These are phyloP conservation scores for Trypanosoma caninum DNA, from an alignment of 208 protist species.

Conservation along the genomic window DNA sequence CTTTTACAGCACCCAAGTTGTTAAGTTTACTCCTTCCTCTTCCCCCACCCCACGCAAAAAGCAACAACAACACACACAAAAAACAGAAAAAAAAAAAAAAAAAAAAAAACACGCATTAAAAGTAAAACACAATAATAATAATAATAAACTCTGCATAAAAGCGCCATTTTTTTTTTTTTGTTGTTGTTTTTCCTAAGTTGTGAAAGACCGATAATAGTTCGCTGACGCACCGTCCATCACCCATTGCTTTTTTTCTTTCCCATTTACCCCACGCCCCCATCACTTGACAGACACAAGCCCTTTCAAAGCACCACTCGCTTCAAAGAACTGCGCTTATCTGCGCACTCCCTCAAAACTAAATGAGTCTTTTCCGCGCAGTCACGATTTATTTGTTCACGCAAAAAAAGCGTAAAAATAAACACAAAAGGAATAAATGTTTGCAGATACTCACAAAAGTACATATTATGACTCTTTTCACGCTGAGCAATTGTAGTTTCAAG, in stretches of 20 bases:
- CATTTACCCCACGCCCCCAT: not conserved
- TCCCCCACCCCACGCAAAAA: not conserved
- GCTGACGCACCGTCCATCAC: not conserved
- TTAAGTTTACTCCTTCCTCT: not conserved
- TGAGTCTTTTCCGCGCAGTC: constrained; percentile 38
- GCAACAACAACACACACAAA: not conserved
- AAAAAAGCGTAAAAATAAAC: constrained; percentile 34
- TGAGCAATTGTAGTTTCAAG: constrained; percentile 7
- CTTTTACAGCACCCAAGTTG: too few relatives aligned
- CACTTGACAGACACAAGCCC: not conserved
- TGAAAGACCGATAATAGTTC: not conserved
- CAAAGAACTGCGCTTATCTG: constrained; percentile 30
- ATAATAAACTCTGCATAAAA: not conserved
- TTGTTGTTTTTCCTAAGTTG: not conserved
- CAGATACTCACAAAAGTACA: constrained; percentile 39
- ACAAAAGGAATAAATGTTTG: constrained; percentile 49
- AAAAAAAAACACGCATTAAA: not conserved
- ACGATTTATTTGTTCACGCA: constrained; percentile 46
- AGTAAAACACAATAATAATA: not conserved
- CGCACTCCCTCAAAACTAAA: constrained; percentile 34
- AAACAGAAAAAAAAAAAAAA: not conserved
- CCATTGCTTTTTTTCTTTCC: not conserved
- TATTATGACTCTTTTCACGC: constrained; percentile 16
- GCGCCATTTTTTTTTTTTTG: not conserved
- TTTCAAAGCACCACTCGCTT: constrained; percentile 32